These are phyloP conservation scores for Tricholoma bakamatsutake DNA, from an alignment of 768 basidiomycete species.

Conservation along the genomic window DNA sequence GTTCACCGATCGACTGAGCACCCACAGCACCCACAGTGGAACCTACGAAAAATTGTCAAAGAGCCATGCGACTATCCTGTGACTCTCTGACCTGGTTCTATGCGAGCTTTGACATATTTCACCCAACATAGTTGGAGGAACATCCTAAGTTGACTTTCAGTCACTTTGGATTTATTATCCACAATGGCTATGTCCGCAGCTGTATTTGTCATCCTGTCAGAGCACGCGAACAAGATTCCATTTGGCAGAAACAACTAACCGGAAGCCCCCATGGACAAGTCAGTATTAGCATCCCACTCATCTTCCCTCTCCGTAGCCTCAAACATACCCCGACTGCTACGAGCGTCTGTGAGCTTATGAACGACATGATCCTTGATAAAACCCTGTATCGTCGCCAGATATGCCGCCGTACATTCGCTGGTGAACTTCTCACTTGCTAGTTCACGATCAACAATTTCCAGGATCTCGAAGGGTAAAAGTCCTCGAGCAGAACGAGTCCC, in stretches of 20 bases:
- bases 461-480: conserved; percentile 83
- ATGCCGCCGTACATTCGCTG: conserved; percentile 67
- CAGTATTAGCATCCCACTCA: conserved; percentile 76
- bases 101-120: conserved; percentile 91
- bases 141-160: conserved; percentile 64
- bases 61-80: neutral
- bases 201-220: conserved; percentile 18
- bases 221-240: neutral
- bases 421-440: conserved; percentile 52
- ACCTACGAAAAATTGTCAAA: conserved; percentile 37
- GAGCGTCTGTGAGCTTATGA: conserved; percentile 55
- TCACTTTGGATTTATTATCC: conserved; percentile 90
- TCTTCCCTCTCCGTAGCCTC: conserved; percentile 68
- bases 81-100: conserved; percentile 71
- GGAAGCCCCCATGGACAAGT: conserved; percentile 69
- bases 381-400: conserved; percentile 57
- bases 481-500: conserved; percentile 52
- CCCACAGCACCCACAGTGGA: conserved; percentile 98
- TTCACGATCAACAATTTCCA: conserved; percentile 63
- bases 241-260: conserved; percentile 35
- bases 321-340: conserved; percentile 75
- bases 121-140: conserved; percentile 89
- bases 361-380: conserved; percentile 71
- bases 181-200: conserved; percentile 68
- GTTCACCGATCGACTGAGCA: conserved; percentile 98